Evolutionary conservation across 2,329 filamentous ascomycete genomes (phyloP), one percentile per base, ranked within the genome.

Genomic region (Celoporthe dispersa): DNA sequence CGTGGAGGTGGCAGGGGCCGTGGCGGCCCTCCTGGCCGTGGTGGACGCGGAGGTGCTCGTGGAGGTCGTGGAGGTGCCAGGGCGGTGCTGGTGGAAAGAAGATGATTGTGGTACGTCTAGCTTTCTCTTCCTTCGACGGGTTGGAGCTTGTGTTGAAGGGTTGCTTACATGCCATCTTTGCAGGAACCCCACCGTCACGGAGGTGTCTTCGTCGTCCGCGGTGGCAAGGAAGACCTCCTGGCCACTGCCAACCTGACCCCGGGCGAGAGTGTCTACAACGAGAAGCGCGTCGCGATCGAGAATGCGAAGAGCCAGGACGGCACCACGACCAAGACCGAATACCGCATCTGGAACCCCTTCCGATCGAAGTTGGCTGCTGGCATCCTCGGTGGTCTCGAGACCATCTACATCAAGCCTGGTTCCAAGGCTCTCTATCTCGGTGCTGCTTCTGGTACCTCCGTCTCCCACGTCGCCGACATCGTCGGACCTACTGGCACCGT

Each of bases 331-430:
- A 97, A 97, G 87, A 90, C 92, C 79, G 96, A 99, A 85, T 99
- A 98, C 90, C 92, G 96, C 82, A 94, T 97, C 76, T 97, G 93
- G 94, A 98, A 97, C 84, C 94, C 94, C 78, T 98, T 97, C 93
- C 91, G 96, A 81, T 92, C 89, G 84, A 99, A 99, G 93, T 86
- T 99, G 81, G 97, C 96, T 77, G 96, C 96, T 75, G 96, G 94
- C 90, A 96, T 99, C 77, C 90, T 98, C 64, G 97, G 96, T 85
- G 97, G 96, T 90, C 88, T 97, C 76, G 96, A 98, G 82, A 91
- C 97, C 80, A 97, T 98, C 83, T 97, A 95, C 87, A 97, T 99
- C 87, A 91, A 91, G 82, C 94, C 94, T 72, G 96, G 95, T 77
- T 91, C 92, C 75, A 97, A 96, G 82, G 94, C 98, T 51, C 90